Base-by-base conservation (phyloP, 306 rosid species). In the Vigna hirtella region DNA sequence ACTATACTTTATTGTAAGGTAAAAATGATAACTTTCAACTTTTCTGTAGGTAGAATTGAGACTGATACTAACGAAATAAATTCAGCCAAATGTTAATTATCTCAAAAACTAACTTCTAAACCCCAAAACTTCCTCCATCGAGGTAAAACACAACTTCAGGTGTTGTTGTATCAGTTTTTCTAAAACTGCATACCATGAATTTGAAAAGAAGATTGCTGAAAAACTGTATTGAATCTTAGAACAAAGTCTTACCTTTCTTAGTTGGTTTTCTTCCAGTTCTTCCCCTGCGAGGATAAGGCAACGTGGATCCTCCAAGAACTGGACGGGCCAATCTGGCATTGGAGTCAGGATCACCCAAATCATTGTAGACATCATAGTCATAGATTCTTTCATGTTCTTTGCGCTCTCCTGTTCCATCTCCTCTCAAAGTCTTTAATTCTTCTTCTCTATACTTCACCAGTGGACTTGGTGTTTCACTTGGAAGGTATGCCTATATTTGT, bases 281-380 rank as follows among this genome's bases (percentile, higher is more conserved):
- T 58, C 94, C 96, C 32, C 98, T 83, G 2, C 98, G 88, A 69
- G 98, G 98, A 70, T 93, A 93, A 68, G 98, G 96, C 36, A 82
- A 85, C 42, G 51, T 51, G 18, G 88, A 82, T 51, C 96, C 98
- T 69, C 98, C 98, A 6, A 93, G 94, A 76, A 86, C 82, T 0
- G 88, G 94, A 58, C 96, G 96, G 32, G 78, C 90, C 49, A 78
- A 66, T 1, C 56, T 24, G 32, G 40, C n/a, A 11, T 87, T 85
- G 20, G 48, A 34, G 66, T 88, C 92, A 0, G 94, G 89, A 4
- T 84, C 77, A 0, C 91, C 96, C 73, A 93, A 78, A 80, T 93
- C 94, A 67, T 93, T 93, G 85, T 93, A 93, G 72, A 62, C 83
- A 82, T 88, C 96, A 57, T 91, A 91, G 63, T 93, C 98, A 82